These are phyloP conservation scores for Phytophthora brassicae DNA, from an alignment of 352 stramenopile genomes.

Conservation along the genomic window DNA sequence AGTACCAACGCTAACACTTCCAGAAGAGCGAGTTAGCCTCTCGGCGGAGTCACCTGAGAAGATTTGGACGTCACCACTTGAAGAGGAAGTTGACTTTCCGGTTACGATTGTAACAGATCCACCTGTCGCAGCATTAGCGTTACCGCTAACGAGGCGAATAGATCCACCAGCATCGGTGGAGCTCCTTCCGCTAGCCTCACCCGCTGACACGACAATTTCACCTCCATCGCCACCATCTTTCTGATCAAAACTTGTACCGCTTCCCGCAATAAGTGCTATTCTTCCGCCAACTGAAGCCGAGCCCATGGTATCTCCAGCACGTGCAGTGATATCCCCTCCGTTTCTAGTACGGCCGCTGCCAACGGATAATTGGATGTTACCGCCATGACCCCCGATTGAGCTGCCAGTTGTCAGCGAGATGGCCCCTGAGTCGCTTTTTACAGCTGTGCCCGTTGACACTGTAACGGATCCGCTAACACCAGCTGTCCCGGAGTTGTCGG, in stretches of 20 bases:
- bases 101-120: slow-evolving; percentile 51
- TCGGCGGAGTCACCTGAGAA: slow-evolving; percentile 52
- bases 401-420: slow-evolving; percentile 73
- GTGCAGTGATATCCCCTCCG: slow-evolving; percentile 66
- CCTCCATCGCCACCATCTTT: slow-evolving; percentile 71
- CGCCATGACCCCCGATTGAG: slow-evolving; percentile 57
- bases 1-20: slow-evolving; percentile 46
- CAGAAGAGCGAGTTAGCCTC: slow-evolving; percentile 42
- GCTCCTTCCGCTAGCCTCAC: slow-evolving; percentile 53
- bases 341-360: slow-evolving; percentile 51
- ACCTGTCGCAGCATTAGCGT: slow-evolving; percentile 51
- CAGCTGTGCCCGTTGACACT: slow-evolving; percentile 59
- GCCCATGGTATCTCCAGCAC: slow-evolving; percentile 63
- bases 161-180: slow-evolving; percentile 50
- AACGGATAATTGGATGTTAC: slow-evolving; percentile 65
- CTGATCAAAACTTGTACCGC: slow-evolving; percentile 41
- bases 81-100: slow-evolving; percentile 57
- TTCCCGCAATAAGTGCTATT: slow-evolving; percentile 46
- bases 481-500: slow-evolving; percentile 64
- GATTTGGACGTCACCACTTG: slow-evolving; percentile 65
- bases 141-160: slow-evolving; percentile 48
- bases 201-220: slow-evolving; percentile 64
- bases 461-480: slow-evolving; percentile 79
- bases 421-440: slow-evolving; percentile 61
- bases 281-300: slow-evolving; percentile 45